Conservation (phyloP, 352 stramenopile species). For the Pythium sukuiense region DNA sequence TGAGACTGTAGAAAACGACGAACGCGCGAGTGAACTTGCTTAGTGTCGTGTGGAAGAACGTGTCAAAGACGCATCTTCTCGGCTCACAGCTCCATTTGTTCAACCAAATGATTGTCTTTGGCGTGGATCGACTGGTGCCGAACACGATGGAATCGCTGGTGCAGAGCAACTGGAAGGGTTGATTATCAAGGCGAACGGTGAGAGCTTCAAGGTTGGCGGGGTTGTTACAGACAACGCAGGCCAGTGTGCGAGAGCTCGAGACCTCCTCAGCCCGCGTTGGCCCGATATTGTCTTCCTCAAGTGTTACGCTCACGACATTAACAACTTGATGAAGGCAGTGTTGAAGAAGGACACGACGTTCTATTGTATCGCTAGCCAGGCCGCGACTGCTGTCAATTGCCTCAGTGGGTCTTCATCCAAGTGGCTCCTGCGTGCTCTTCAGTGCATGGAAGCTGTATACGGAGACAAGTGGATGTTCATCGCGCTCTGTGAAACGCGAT, state of each 20-base stretch:
- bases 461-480: constrained; percentile 7
- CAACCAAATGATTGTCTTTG: no score
- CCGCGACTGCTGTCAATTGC: constrained; percentile 7
- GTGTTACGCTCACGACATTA: constrained; percentile 20
- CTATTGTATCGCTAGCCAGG: constrained; percentile 8
- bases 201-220: no score
- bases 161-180: no score
- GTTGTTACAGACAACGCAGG: constrained; percentile 8
- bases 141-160: no score
- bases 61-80: no score
- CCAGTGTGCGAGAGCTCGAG: constrained; percentile 16
- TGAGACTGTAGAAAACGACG: no score
- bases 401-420: constrained; percentile 25
- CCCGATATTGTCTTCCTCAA: constrained; percentile 13
- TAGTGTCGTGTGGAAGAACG: no score
- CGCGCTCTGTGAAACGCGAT: constrained; percentile 20
- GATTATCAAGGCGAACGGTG: no score
- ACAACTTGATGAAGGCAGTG: constrained; percentile 26
- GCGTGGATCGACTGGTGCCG: no score
- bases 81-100: no score
- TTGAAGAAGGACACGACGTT: constrained; percentile 6
- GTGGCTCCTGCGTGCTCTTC: constrained; percentile 5
- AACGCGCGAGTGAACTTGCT: no score
- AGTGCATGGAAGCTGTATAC: constrained; percentile 16
- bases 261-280: constrained; percentile 22